These are phyloP conservation scores for Metarhizium brunneum DNA, from an alignment of 2,329 filamentous ascomycete genomes.

Conservation along the genomic window DNA sequence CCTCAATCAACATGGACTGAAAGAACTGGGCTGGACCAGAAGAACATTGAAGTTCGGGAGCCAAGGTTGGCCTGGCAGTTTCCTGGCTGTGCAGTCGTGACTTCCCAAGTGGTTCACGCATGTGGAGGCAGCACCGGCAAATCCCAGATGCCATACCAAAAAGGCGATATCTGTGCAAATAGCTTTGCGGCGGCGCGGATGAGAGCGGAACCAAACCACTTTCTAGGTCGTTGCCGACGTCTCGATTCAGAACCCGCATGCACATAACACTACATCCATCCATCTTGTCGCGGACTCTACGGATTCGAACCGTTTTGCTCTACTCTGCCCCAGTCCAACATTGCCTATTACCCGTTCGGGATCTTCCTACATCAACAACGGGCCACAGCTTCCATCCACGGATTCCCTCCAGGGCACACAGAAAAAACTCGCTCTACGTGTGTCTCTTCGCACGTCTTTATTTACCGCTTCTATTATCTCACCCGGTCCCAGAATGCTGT, in stretches of 20 bases:
- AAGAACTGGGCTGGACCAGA: background rate
- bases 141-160: too few species aligned
- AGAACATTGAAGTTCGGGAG: too few species aligned
- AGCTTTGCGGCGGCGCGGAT: too few species aligned
- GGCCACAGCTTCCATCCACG: background rate
- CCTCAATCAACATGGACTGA: background rate
- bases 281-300: background rate
- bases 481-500: slow-evolving; percentile 5
- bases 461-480: background rate
- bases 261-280: background rate
- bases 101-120: too few species aligned
- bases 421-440: background rate
- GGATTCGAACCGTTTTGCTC: background rate
- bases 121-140: background rate
- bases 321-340: background rate
- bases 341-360: background rate
- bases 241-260: too few species aligned
- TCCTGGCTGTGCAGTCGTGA: too few species aligned
- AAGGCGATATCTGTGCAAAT: too few species aligned
- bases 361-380: background rate
- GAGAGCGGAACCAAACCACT: too few species aligned
- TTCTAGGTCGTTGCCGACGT: too few species aligned
- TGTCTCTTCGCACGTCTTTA: background rate
- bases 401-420: background rate
- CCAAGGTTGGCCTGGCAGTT: too few species aligned